phyloP scores from a whole-genome alignment of 1,284 basidiomycete genomes.

The Tilletia indica region DNA sequence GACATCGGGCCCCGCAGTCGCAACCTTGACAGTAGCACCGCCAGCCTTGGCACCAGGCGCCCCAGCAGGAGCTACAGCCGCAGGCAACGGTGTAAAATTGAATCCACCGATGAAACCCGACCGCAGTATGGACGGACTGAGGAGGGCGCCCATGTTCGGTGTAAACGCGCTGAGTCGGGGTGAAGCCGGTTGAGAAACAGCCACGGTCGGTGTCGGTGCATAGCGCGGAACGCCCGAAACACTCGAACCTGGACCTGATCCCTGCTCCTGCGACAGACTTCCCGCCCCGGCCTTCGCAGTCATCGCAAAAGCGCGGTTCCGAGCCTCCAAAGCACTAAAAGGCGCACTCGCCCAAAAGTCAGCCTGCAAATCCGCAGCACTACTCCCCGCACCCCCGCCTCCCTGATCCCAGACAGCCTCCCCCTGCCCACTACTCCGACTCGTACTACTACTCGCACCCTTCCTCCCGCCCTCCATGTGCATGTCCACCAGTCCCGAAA shows the following conservation, averaged over 20 bases:
- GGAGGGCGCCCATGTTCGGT: background rate
- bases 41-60: background rate
- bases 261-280: no score
- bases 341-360: slow-evolving; percentile 12
- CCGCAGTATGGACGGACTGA: slow-evolving; percentile 18
- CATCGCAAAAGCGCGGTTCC: slow-evolving; percentile 1
- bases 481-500: slow-evolving; percentile 31
- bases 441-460: background rate
- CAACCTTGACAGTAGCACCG: background rate
- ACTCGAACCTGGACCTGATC: no score
- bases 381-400: no score
- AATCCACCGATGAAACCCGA: slow-evolving; percentile 25
- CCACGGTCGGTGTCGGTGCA: slow-evolving; percentile 15
- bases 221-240: background rate
- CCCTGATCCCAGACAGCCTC: no score
- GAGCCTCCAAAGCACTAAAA: slow-evolving; percentile 14
- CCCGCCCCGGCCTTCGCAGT: background rate
- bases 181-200: slow-evolving; percentile 33
- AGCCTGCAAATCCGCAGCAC: background rate
- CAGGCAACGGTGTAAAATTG: background rate
- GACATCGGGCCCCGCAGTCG: background rate
- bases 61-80: slow-evolving; percentile 16
- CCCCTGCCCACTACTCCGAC: background rate
- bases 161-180: slow-evolving; percentile 18
- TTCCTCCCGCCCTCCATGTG: slow-evolving; percentile 17